These are phyloP conservation scores for Theileria annulata DNA, from an alignment of 169 alveolate species.

Conservation along the genomic window DNA sequence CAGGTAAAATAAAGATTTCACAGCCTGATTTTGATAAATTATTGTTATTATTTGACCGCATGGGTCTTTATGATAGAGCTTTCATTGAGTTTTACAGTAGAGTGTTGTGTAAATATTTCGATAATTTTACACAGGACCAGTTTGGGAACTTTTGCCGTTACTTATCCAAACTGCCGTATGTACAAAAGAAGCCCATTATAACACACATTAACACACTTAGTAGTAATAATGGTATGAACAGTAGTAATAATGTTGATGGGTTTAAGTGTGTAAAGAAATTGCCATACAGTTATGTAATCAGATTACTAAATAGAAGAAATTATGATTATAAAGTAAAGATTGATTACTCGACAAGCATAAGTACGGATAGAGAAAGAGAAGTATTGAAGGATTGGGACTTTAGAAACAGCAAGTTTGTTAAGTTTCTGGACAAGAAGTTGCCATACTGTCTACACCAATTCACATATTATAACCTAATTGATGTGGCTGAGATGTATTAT, in stretches of 20 bases:
- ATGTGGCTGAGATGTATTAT: slow-evolving; percentile 57
- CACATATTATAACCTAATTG: slow-evolving; percentile 56
- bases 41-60: slow-evolving; percentile 28
- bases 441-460: slow-evolving; percentile 48
- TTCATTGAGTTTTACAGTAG: slow-evolving; percentile 27
- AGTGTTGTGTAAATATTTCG: slow-evolving; percentile 27
- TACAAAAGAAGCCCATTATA: background rate
- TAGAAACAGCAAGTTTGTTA: slow-evolving; percentile 23
- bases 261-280: slow-evolving; percentile 11
- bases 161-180: slow-evolving; percentile 29
- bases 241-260: background rate
- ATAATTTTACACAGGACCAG: slow-evolving; percentile 43
- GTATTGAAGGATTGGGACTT: slow-evolving; percentile 41
- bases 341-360: slow-evolving; percentile 31
- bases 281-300: background rate
- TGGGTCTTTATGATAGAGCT: slow-evolving; percentile 47
- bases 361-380: slow-evolving; percentile 1
- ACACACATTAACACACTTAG: background rate
- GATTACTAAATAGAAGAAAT: slow-evolving; percentile 10
- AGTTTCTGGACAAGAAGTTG: slow-evolving; percentile 31
- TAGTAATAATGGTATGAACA: background rate
- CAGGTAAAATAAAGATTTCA: slow-evolving; percentile 24
- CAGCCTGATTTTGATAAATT: slow-evolving; percentile 40
- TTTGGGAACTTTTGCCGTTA: slow-evolving; percentile 58
- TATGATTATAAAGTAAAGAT: background rate